A percentile compares a stretch with the other conserved stretches of the same genome.
Conservation (phyloP, 2,329 filamentous ascomycete species). For the Phaeosphaeriaceae sp. region DNA sequence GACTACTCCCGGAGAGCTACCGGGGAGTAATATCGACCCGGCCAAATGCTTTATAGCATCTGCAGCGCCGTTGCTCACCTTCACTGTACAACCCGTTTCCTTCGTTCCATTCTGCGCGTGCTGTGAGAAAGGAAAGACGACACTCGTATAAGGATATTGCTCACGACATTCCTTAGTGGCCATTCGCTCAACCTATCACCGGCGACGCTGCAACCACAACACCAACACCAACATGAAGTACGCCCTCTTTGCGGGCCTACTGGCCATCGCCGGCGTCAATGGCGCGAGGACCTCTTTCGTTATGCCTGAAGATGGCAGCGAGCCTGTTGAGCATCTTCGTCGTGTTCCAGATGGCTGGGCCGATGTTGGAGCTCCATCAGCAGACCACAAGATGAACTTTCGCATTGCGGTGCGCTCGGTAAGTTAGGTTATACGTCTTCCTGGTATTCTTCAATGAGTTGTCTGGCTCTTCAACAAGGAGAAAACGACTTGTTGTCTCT, state of each 20-base stretch:
- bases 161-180: slow-evolving; percentile 1
- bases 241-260: slow-evolving; percentile 39
- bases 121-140: neutral
- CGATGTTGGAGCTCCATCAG: slow-evolving; percentile 41
- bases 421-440: no score
- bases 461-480: no score
- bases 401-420: slow-evolving; percentile 51
- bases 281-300: slow-evolving; percentile 25
- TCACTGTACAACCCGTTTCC: neutral
- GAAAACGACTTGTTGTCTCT: no score
- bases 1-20: slow-evolving; percentile 1
- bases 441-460: no score
- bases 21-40: neutral
- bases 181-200: neutral
- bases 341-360: slow-evolving; percentile 47
- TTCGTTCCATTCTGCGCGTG: neutral
- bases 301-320: slow-evolving; percentile 29
- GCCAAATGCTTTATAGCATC: slow-evolving; percentile 8
- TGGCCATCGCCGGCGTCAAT: slow-evolving; percentile 41
- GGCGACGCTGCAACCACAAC: slow-evolving; percentile 1
- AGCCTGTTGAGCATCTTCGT: slow-evolving; percentile 43
- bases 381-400: slow-evolving; percentile 44
- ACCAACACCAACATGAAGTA: slow-evolving; percentile 35
- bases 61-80: slow-evolving; percentile 4
- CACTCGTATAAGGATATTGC: neutral